Base-by-base conservation (phyloP, 2,329 filamentous ascomycete genomes). In the Beauveria scarabaeidicola region DNA sequence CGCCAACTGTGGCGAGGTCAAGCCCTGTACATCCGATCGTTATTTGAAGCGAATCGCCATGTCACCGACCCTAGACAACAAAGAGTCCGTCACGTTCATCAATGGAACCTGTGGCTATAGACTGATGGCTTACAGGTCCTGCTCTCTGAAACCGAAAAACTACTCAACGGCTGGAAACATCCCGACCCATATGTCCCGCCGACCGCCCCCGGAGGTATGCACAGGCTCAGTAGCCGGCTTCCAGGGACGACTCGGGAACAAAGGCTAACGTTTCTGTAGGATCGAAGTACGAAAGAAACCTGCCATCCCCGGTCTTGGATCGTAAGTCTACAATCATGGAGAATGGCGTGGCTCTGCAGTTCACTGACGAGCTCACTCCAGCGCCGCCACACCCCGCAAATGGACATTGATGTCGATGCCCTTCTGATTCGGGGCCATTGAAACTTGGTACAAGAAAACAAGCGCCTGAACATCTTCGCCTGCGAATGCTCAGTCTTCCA, bases 81-180 rank as follows among this genome's bases (percentile, higher is more conserved):
- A 77, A 87, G 87, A 77, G 93, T 96, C 81, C 64, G 80, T 56
- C 15, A 6, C 47, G 29, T 38, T 38, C 7, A 36, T 29, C 21
- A 21, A 27, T 56, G 8, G 5, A 27, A 5, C 3, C 11, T 7
- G 36, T 40, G 41, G 25, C 10, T 13, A 15, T 11, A 43, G 13
- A 52, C 48, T 58, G 32, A 58, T 11, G 63, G 32, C 3, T 13
- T 40, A 17, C 47, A 99, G 94, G 85, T 85, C 53, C 75, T 99
- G 61, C 81, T 97, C 65, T 84, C 86, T 63, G 91, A 97, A 77
- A 93, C 94, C 5, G 92, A 97, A 74, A 88, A 88, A 66, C 73
- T 97, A 61, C 78, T 99, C 63, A 85, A 94, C 69, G 89, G 87
- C 74, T 99, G 93, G 93, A 97, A 97, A 78, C 94, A 99, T 71